Evolutionary conservation across 495 filamentous ascomycete genomes (phyloP), one percentile per base, ranked within the genome.

Genomic region (Penicillium desertorum): DNA sequence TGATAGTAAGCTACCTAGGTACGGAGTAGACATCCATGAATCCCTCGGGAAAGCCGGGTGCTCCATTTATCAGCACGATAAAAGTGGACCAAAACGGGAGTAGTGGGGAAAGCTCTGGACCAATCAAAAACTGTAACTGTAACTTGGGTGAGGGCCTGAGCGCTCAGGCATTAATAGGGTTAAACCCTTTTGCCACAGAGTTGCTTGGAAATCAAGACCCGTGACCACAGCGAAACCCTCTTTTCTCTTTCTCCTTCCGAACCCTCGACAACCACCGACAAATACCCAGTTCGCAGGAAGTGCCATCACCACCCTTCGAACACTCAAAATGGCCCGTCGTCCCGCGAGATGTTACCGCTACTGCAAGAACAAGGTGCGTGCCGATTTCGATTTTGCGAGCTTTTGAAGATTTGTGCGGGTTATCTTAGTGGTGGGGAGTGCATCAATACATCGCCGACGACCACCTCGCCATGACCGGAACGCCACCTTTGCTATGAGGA

Each of bases 311-410:
- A 75, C 74, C 75, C 71, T 75, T 75, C 76, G 80, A 86, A 75
- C 81, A 80, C 78, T 86, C 86, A 89, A 86, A 79, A 98, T 98
- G 94, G 94, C 94, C 73, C 89, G 94, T 76, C 90, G 94, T 84
- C 94, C 94, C 68, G 94, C 94, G 66, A 86, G 95, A 81, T 98
- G 94, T 81, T 98, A 98, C 87, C 92, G 94, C 78, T 98, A 98
- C 87, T 98, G 94, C 91, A 98, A 98, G 91, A 97, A 97, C 88
- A 96, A 96, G 93, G 90, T 94, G 76, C 79, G 87, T 67, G 63
- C 61, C 50, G 56, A 57, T 51, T 54, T 57, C 57, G 36, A 57
- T 51, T 54, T 57, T 55, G 36, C 57, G 55, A 62, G 61, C 61
- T 57, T 62, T 27, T 37, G 44, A 55, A 46, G 43, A 71, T 76